Evolutionary conservation across 441 rosid genomes (phyloP), one percentile per base, ranked within the genome.

Genomic region (Arabidopsis lyrata): DNA sequence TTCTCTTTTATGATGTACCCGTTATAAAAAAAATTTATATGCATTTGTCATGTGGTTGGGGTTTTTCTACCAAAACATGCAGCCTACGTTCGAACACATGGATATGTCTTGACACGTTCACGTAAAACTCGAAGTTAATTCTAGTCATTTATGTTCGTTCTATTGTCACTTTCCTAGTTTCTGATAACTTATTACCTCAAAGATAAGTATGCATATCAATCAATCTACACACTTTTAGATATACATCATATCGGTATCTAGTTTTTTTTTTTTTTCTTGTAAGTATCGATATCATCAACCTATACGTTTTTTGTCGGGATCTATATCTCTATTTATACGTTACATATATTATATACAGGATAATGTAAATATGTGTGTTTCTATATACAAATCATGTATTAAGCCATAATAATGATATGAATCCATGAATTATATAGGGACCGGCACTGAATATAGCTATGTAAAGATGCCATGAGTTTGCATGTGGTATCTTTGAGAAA

Each of bases 111-210:
- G 72, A 77, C 80, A 77, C 76, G 67, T 77, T 77, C 67, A 59
- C 77, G 68, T 71, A 71, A 57, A 71, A 42, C 58, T 52, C 20
- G 22, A 76, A 36, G 60, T 56, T 76, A 27, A 69, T 45, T 45
- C 60, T 9, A 18, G 36, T 22, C 16, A 27, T 32, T 18, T 10
- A 18, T 13, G 20, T 44, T 61, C 13, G 58, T 27, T 68, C 15
- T 20, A 36, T 14, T 47, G 79, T 65, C 77, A 59, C 73, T 77
- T 58, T 66, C 72, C 29, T 65, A 71, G 50, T 59, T 71, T 66
- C 73, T 52, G 73, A 77, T 72, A 77, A 66, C 77, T 72, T 72
- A 77, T 77, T 77, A 66, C 77, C 63, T 59, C 73, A 50, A 13
- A 34, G 57, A 71, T 72, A 52, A 66, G 77, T 44, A 72, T 62